Evolutionary conservation across 2,329 filamentous ascomycete species (phyloP), one percentile per base, ranked within the genome.

Genomic region (Colletotrichum godetiae): DNA sequence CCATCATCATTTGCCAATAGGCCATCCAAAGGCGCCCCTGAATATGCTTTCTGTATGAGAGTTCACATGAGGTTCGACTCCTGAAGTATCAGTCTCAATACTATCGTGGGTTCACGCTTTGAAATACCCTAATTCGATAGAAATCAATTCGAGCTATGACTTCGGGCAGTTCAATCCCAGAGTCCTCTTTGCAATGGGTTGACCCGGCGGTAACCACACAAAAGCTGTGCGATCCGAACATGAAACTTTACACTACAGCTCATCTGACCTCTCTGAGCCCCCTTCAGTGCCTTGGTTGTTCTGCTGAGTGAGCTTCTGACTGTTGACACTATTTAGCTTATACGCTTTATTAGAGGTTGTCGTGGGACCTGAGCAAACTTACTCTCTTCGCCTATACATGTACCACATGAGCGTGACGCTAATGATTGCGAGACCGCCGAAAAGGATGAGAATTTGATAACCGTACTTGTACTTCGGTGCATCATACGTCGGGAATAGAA

Each of bases 381-480:
- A 71, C 68, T 61, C 62, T 60, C 63, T 67, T 37, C 68, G n/a
- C 22, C 68, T 60, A 27, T 71, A 71, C 62, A 71, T 60, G 7
- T 57, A 71, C 68, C 68, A 71, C 68, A 71, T 67, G 0, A 71
- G 5, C 5, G 68, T 67, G 3, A 67, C 68, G 3, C 68, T 67
- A 2, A 78, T 33, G 5, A 79, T 76, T 1, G 78, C 77, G 5
- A 81, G 70, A 6, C 78, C 80, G 13, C 80, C 80, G 59, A 79
- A 82, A 6, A 81, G 55, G n/a, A 81, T 80, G 58, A 80, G 59
- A 27, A 81, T 74, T 67, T 82, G 80, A 59, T 82, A 82, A 1
- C 79, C 80, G 53, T 81, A 81, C 42, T 79, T 78, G 70, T 82
- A 82, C 19, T 80, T 76, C 7, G 80, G 80, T 2, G 80, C 80